A percentile compares a stretch with the other conserved stretches of the same genome.
Evolutionary conservation across 2,329 filamentous ascomycete species (phyloP).

Genomic region (Fusarium brevicatenulatum): DNA sequence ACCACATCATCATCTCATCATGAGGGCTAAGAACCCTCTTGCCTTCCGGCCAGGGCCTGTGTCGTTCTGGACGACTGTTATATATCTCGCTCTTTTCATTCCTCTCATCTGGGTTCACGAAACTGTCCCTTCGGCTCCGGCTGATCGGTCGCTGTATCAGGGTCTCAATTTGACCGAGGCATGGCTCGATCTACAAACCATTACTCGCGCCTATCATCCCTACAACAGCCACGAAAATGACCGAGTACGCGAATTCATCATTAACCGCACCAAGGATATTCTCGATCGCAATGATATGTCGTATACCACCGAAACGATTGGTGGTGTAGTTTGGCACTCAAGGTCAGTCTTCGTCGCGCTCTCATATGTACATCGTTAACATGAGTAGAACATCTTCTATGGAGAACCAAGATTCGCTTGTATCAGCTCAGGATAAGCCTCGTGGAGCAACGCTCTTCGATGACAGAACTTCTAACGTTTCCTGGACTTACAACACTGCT

Average conservation of each 20-base stretch:
- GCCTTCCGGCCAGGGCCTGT: conserved; percentile 85
- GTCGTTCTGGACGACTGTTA: conserved; percentile 77
- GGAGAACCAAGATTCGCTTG: not conserved
- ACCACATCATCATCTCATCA: conserved; percentile 9
- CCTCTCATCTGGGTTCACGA: conserved; percentile 79
- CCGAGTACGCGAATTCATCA: conserved; percentile 78
- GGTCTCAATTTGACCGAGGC: conserved; percentile 87
- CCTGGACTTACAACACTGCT: conserved; percentile 57
- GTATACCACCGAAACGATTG: conserved; percentile 55
- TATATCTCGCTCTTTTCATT: conserved; percentile 82
- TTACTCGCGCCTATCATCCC: conserved; percentile 83
- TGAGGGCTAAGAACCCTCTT: conserved; percentile 63
- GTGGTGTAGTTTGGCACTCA: conserved; percentile 45
- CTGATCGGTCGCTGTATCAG: conserved; percentile 54
- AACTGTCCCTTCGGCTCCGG: conserved; percentile 74
- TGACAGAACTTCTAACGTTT: conserved; percentile 82
- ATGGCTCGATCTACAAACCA: conserved; percentile 81
- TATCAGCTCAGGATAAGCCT: conserved; percentile 10
- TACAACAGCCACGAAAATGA: conserved; percentile 91
- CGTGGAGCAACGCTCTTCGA: conserved; percentile 75
- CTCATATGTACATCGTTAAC: not conserved
- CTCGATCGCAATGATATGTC: conserved; percentile 67
- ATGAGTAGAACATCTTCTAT: conserved; percentile 8
- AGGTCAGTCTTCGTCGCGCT: conserved; percentile 30
- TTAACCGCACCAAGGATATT: conserved; percentile 76